Conservation (phyloP, 345 rosid genomes). For the Rubroshorea leprosula region DNA sequence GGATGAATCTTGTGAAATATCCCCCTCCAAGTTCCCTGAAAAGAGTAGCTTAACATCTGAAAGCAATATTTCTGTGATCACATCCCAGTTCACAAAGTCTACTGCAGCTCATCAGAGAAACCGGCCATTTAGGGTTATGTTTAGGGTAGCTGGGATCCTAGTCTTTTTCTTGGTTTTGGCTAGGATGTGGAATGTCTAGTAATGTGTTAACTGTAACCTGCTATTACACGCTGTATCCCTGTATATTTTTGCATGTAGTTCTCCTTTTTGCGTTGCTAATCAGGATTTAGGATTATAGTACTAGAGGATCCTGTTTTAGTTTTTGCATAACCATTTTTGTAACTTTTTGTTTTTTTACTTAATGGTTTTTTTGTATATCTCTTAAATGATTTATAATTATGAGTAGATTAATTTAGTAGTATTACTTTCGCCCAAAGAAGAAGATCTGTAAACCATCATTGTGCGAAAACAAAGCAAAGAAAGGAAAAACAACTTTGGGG, state of each 20-base stretch:
- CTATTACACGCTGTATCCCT: neutral
- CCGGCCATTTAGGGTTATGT: slow-evolving; percentile 22
- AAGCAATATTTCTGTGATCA: slow-evolving; percentile 1
- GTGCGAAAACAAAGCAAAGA: too few species aligned
- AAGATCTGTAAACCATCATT: too few species aligned
- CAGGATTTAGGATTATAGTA: neutral
- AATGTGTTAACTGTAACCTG: neutral
- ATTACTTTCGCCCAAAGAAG: too few species aligned
- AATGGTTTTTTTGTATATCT: too few species aligned
- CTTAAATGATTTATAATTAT: too few species aligned
- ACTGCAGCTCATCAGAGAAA: slow-evolving; percentile 9
- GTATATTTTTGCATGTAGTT: neutral
- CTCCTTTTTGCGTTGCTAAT: neutral
- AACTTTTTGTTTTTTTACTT: too few species aligned
- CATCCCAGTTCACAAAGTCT: slow-evolving; percentile 17
- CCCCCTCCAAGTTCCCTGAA: slow-evolving; percentile 7
- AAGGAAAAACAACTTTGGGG: too few species aligned
- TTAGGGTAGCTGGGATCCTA: slow-evolving; percentile 32
- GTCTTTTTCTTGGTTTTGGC: slow-evolving; percentile 39
- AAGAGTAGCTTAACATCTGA: slow-evolving; percentile 17
- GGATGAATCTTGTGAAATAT: slow-evolving; percentile 1
- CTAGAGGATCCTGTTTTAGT: neutral
- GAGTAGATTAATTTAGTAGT: too few species aligned
- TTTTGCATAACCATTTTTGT: neutral
- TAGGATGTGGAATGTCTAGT: slow-evolving; percentile 16